phyloP scores from a whole-genome alignment of 352 stramenopile genomes.

The Phytophthora parvispora region DNA sequence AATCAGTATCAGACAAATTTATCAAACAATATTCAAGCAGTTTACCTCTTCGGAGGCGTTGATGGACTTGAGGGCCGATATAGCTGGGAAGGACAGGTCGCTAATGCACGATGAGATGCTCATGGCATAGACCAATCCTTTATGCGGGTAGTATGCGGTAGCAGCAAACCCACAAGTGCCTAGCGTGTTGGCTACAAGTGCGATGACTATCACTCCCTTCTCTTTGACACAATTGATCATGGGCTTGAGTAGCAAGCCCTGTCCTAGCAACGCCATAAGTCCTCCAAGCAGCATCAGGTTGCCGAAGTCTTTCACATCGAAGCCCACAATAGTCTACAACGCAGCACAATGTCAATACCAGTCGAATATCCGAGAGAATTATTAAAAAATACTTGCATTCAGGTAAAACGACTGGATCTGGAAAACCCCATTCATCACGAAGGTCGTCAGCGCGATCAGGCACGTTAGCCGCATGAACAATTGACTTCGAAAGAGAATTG shows the following conservation, averaged over 20 bases:
- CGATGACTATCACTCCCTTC: conserved; percentile 75
- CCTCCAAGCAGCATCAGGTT: conserved; percentile 71
- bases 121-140: conserved; percentile 69
- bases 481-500: conserved; percentile 71
- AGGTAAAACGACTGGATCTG: conserved; percentile 82
- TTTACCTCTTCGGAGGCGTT: conserved; percentile 59
- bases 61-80: conserved; percentile 45
- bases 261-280: conserved; percentile 62
- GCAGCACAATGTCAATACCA: neutral
- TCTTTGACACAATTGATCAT: conserved; percentile 68
- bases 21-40: neutral
- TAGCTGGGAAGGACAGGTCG: conserved; percentile 75
- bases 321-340: conserved; percentile 66
- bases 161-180: conserved; percentile 49
- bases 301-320: conserved; percentile 73
- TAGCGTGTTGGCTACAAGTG: conserved; percentile 51
- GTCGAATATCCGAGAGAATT: too few relatives aligned
- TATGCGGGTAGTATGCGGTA: conserved; percentile 62
- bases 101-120: conserved; percentile 54
- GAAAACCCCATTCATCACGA: conserved; percentile 64
- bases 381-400: conserved; percentile 52
- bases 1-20: neutral
- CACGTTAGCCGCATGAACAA: conserved; percentile 73
- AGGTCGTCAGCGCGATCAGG: conserved; percentile 77
- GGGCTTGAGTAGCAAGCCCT: conserved; percentile 70